Evolutionary conservation across 2,329 filamentous ascomycete species (phyloP), one percentile per base, ranked within the genome.

Genomic region (Aspergillus sp.): DNA sequence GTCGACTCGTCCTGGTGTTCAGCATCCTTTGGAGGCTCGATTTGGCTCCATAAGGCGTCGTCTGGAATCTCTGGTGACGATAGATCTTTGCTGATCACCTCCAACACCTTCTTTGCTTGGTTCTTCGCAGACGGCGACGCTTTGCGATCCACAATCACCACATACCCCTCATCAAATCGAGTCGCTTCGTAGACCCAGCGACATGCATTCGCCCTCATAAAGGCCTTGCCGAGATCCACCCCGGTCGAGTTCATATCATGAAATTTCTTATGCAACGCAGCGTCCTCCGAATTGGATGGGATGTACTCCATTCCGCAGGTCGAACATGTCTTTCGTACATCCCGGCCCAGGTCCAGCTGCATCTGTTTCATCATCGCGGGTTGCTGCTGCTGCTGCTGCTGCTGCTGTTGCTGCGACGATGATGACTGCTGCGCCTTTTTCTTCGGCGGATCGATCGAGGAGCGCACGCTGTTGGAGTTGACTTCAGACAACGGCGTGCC

Each of bases 251-350:
- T 78, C 66, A 79, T 77, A 33, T 77, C 75, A 59, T 85, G 82
- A 54, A 80, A 85, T 52, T 79, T 81, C 53, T 77, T 76, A 58
- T 85, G 82, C 45, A 85, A 58, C 5, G 73, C 74, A n/a, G 72
- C 69, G 55, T 85, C 82, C 56, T 83, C 80, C 5, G 70, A 64
- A 43, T 77, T 77, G 0, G 80, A 82, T 3, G 80, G 77, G 32
- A 80, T 73, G 54, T 84, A 85, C 45, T 82, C 78, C 82, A 85
- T 85, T 1, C 79, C 78, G 55, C 82, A 85, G 2, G 68, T 70
- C 34, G 70, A 68, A 63, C 82, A 85, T 7, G 74, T 78, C 53
- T 76, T 77, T 41, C 77, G 73, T 35, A 75, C 66, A 38, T 77
- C 73, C 35, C 72, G 68, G 2, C 78, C 80, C 8, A 83, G 67